Base-by-base conservation (phyloP, 441 rosid genomes). In the Kokia cookei region DNA sequence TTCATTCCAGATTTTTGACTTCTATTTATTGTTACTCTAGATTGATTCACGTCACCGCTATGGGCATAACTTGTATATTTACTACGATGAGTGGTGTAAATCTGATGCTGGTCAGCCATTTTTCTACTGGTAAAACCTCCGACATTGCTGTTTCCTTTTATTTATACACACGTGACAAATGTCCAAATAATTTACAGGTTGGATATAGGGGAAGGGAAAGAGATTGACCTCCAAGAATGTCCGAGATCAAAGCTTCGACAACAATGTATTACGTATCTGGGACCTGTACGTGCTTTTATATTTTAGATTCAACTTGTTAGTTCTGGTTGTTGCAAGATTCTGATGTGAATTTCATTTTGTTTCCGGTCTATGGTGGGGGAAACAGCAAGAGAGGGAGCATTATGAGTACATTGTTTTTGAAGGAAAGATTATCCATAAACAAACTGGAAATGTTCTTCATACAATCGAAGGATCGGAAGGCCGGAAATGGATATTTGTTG, bases 41-140 rank as follows among this genome's bases (percentile, higher is more conserved):
- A 93, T 91, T 76, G 98, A 95, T 81, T 93, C 99, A n/a, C 89
- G 96, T 73, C 99, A 95, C 71, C 90, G 97, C 4, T 91, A 90
- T 73, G 99, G 98, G 69, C 98, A 90, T 83, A 83, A 77, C 77
- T 80, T 93, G 76, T 94, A 93, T 84, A 15, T 45, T 32, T 95
- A 95, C 82, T 93, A 88, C 35, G 89, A 89, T 67, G 93, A 84
- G 66, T 93, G 98, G 99, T 84, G 89, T 71, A 82, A 80, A 74
- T 76, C 86, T 47, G 89, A 88, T 59, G 89, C 93, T 73, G 92
- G 95, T 63, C 92, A 93, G 80, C 99, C 99, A 29, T 95, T 95
- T 81, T 91, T 93, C 79, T 87, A 87, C 86, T 91, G 98, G 98
- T 93, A 42, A 79, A 76, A 73, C 45, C 19, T 5, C 59, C 17